Conservation (phyloP, 1,139 yeast genomes). For the Protomyces pachydermus region DNA sequence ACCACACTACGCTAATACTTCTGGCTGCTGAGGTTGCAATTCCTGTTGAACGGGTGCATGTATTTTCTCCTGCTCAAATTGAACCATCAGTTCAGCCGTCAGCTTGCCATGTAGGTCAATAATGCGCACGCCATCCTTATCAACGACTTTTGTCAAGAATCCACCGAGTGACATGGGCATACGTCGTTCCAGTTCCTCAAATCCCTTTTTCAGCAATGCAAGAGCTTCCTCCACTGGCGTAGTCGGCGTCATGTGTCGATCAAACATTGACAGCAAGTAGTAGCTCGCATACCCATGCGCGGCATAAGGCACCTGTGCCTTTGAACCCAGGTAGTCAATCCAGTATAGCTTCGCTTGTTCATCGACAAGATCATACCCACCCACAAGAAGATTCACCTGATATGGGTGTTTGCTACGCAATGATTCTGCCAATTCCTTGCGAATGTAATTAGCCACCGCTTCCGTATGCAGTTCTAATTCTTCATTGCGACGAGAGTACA, state of each 20-base stretch:
- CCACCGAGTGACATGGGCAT: slow-evolving; percentile 98
- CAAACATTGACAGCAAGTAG: slow-evolving; percentile 82
- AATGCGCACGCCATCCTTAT: slow-evolving; percentile 45
- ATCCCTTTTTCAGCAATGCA: slow-evolving; percentile 63
- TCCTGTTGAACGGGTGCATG: neutral
- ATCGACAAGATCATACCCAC: slow-evolving; percentile 69
- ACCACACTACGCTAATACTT: neutral
- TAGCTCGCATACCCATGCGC: slow-evolving; percentile 97
- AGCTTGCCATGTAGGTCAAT: slow-evolving; percentile 21
- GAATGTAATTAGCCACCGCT: slow-evolving; percentile 82
- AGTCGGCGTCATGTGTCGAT: slow-evolving; percentile 79
- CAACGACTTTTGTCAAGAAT: slow-evolving; percentile 68
- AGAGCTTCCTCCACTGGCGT: slow-evolving; percentile 77
- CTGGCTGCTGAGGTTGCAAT: neutral
- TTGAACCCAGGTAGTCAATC: slow-evolving; percentile 92
- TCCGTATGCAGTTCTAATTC: slow-evolving; percentile 69
- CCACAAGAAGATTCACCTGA: slow-evolving; percentile 84
- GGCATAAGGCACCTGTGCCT: slow-evolving; percentile 86
- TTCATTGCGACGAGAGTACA: slow-evolving; percentile 54
- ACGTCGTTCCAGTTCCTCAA: slow-evolving; percentile 73
- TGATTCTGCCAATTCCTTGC: slow-evolving; percentile 82
- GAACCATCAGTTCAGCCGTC: neutral
- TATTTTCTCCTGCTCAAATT: neutral
- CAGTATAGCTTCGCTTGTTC: slow-evolving; percentile 68
- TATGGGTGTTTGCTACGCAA: slow-evolving; percentile 87